Evolutionary conservation across 148 eudicot species (phyloP), one percentile per base, ranked within the genome.

Genomic region (Rhododendron ferrugineum): DNA sequence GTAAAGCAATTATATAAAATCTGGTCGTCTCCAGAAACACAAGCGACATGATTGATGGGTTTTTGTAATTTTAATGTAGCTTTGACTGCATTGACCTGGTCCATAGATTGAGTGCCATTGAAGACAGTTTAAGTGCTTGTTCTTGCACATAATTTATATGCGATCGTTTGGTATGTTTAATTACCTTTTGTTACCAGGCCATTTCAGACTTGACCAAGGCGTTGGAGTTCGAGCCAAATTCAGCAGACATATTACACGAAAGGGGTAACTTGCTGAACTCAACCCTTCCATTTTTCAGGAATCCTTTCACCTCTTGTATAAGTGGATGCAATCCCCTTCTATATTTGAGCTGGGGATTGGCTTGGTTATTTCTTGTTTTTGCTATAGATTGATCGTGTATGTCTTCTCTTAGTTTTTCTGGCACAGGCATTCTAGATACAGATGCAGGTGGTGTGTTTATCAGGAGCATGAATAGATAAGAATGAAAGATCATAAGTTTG

Each of bases 171-270:
- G 18, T 62, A 49, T 32, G 40, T 49, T 74, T 49, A 32, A 16
- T 64, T 82, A 23, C 78, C 62, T 84, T 52, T 68, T 85, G 34
- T 50, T 78, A 79, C 34, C 94, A 96, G 98, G 99, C 99, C 80
- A 95, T 96, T 88, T 86, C 92, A 85, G 99, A 96, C 90, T 91
- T 96, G 92, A 93, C 98, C 47, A 95, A 91, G 89, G 97, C 98
- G 34, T 85, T 96, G 87, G 97, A 96, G 79, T 94, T 96, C 87
- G 99, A 96, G 88, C 96, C 96, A 70, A 88, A 94, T 83, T 93
- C 98, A 9, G 89, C 95, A 54, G 99, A 96, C 84, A 90, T 93
- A 90, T 90, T 95, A 81, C 99, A 96, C 89, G 99, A 96, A 92
- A 95, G 99, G 89, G 98, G 99, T 96, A 90, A 89, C 85, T 87